Percentiles rank a stretch among this genome's conserved stretches.
Evolutionary conservation across 805 yeast species (phyloP).

Genomic region (Wickerhamiella alocasiicola): DNA sequence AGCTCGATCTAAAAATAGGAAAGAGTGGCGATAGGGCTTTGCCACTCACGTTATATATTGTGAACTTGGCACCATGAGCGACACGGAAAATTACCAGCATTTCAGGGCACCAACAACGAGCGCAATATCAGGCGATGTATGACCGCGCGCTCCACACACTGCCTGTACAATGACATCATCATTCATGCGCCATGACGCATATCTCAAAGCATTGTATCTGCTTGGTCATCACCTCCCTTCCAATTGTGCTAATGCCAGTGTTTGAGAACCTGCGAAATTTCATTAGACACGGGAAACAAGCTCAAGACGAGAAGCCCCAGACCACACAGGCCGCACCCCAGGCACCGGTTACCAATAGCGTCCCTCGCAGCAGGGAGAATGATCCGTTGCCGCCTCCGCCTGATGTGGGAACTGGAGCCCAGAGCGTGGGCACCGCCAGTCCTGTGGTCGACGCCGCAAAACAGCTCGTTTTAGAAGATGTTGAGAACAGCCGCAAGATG

Average conservation of each 20-base stretch:
- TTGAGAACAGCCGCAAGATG: slow-evolving; percentile 22
- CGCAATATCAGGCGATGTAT: no score
- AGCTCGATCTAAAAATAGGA: no score
- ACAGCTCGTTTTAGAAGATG: slow-evolving; percentile 32
- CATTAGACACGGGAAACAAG: slow-evolving; percentile 53
- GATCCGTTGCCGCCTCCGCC: slow-evolving; percentile 3
- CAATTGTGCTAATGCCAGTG: slow-evolving; percentile 18
- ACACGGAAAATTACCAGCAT: no score
- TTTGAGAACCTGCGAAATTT: slow-evolving; percentile 43
- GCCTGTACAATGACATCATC: slow-evolving; percentile 1
- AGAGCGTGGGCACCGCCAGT: slow-evolving; percentile 6
- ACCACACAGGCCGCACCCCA: neutral
- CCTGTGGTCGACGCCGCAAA: slow-evolving; percentile 24
- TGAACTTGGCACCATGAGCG: no score
- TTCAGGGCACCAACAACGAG: no score
- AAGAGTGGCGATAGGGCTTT: no score
- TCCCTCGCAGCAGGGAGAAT: slow-evolving; percentile 9
- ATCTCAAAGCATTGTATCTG: neutral
- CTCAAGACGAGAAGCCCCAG: slow-evolving; percentile 27
- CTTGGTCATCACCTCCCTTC: slow-evolving; percentile 4
- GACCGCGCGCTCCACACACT: no score
- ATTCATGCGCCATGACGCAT: slow-evolving; percentile 15
- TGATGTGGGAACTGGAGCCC: slow-evolving; percentile 3
- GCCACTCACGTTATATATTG: no score
- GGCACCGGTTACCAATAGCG: slow-evolving; percentile 4